A percentile compares a stretch with the other conserved stretches of the same genome.
phyloP scores from a whole-genome alignment of 345 rosid genomes.

The Anastatica hierochuntica region DNA sequence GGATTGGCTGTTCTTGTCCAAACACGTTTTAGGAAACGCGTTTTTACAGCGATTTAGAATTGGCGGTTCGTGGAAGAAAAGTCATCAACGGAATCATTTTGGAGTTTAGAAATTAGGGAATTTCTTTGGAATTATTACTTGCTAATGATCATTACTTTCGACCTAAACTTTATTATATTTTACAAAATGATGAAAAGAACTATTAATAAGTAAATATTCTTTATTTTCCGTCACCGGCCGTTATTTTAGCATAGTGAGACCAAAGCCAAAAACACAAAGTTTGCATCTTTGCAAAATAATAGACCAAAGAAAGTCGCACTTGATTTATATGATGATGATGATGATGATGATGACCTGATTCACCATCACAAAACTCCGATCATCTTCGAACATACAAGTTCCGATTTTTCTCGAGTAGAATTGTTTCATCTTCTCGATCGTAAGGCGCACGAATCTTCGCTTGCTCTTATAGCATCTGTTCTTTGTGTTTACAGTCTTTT shows the following conservation, averaged over 20 bases:
- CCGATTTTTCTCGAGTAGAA: background rate
- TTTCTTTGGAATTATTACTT: too few relatives aligned
- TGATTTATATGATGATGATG: conserved; percentile 25
- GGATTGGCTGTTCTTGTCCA: background rate
- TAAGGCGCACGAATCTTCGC: background rate
- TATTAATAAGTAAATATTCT: conserved; percentile 1
- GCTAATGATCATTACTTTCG: conserved; percentile 19
- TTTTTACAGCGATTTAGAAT: background rate
- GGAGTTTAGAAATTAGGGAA: too few relatives aligned
- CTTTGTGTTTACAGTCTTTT: conserved; percentile 2
- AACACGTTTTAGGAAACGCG: conserved; percentile 16
- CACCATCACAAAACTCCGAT: conserved; percentile 10
- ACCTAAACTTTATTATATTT: conserved; percentile 11
- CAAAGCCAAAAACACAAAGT: conserved; percentile 6
- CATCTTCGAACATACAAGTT: background rate
- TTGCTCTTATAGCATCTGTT: too few relatives aligned
- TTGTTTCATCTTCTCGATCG: conserved; percentile 3
- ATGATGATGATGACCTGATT: conserved; percentile 14
- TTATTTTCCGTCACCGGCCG: conserved; percentile 13
- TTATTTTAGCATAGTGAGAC: conserved; percentile 16
- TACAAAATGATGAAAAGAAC: too few relatives aligned
- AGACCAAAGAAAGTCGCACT: conserved; percentile 21
- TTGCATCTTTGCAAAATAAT: conserved; percentile 6
- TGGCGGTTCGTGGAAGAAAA: background rate
- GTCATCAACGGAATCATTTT: background rate